Base-by-base conservation (phyloP, 768 basidiomycete genomes). In the Cystobasidium onofrii region DNA sequence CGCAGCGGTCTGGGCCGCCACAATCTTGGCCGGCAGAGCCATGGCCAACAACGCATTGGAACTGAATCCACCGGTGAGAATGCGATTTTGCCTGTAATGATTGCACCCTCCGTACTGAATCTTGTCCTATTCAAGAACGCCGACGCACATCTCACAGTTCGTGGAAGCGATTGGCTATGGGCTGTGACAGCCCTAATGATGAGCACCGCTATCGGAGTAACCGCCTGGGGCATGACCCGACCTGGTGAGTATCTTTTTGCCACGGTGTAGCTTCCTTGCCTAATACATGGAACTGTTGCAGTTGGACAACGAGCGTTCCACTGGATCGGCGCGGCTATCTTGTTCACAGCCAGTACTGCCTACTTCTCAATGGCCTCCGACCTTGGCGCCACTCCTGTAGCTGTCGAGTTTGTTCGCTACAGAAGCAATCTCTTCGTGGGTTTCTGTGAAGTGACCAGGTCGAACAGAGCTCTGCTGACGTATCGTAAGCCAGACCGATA, bases 281-380 rank as follows among this genome's bases (percentile, higher is more conserved):
- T 43, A 36, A 34, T 72, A n/a, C 29, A 31, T 25, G 57, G 10
- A 15, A 61, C 57, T 39, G 12, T 39, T 9, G 20, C 57, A 60
- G 57, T 60, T 4, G 84, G 84, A 50, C 83, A 81, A 31, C 81
- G 85, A 33, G 81, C 84, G 10, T 84, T 86, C 81, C 85, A 87
- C 78, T 84, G 85, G 73, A 79, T 86, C 54, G 83, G 83, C 57
- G 78, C 84, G 39, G 81, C 86, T 71, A 81, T 87, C 44, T 78
- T 87, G 25, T 74, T 75, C 20, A 85, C 85, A 0, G 81, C 84
- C 1, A 76, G 81, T 15, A 79, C 87, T 52, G 79, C 84, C 0
- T 86, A 85, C 81, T 86, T 85, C 79, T 80, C 83, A 15, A 86
- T 86, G 86, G 86, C 86, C 0, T 86, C 85, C 23, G 82, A 86